Base-by-base conservation (phyloP, 805 yeast genomes). In the Candida mattraensis region DNA sequence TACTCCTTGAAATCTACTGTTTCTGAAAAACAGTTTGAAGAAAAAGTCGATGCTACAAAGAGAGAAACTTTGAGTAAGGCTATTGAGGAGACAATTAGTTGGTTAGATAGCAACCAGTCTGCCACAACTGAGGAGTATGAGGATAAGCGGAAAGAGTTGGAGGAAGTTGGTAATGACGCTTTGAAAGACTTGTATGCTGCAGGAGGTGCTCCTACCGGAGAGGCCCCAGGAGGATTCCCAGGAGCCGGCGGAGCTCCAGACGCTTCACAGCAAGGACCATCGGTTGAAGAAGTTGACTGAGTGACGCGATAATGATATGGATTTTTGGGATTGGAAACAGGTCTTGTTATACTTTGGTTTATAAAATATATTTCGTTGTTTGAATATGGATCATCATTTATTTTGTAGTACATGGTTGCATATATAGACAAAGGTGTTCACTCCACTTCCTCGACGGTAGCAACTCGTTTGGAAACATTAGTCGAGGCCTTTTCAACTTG, bases 121-220 rank as follows among this genome's bases (percentile, higher is more conserved):
- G 98, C 95, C 50, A 67, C 95, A 37, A 78, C 87, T 37, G 97
- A 91, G 61, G 98, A 89, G 76, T 89, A 70, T 67, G 76, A 80
- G 59, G 96, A 87, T 70, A 84, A 78, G 75, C 94, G 87, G 76
- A 91, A 89, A 82, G 98, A 89, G 71, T 81, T 89, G 59, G 98
- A 91, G 76, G 83, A 78, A 53, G 77, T 83, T 67, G 95, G 95
- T 54, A 89, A 89, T 78, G 98, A 97, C 65, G 86, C 88, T 70
- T 83, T 91, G 88, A 79, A 87, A 66, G 88, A 89, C 76, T 87
- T 94, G 76, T 91, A 91, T 79, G 93, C 85, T 66, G 88, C 81
- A 50, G 95, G 88, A 63, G 95, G 88, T 66, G 84, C 81, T 54
- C 86, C 87, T 58, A 73, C 70, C 45, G 80, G 80, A 55, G 87